These are phyloP conservation scores for Metroxylon sagu DNA, from an alignment of 176 grass and related monocot species.

Conservation along the genomic window DNA sequence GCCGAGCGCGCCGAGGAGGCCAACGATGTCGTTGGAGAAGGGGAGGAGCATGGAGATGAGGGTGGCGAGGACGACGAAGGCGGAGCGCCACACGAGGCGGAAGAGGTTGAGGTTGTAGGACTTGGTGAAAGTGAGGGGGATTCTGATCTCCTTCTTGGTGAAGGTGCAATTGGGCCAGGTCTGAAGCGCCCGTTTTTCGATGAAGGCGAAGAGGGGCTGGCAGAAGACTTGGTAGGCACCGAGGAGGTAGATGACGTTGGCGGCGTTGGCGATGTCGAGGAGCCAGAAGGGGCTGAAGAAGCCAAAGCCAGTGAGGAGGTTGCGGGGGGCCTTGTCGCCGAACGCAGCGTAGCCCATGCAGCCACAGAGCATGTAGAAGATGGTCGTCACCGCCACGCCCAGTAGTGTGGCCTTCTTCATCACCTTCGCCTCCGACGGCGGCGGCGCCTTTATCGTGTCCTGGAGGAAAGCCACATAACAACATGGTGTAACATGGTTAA, in stretches of 20 bases:
- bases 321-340: constrained; percentile 62
- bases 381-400: constrained; percentile 53
- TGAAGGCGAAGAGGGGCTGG: constrained; percentile 80
- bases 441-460: constrained; percentile 75
- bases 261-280: constrained; percentile 76
- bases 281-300: constrained; percentile 96
- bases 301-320: constrained; percentile 85
- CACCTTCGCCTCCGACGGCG: constrained; percentile 73
- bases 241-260: constrained; percentile 75
- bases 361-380: constrained; percentile 86
- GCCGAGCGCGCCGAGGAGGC: constrained; percentile 44
- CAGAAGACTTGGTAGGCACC: constrained; percentile 77
- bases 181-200: constrained; percentile 42
- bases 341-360: constrained; percentile 92
- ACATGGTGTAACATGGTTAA: no score
- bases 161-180: not conserved
- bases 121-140: not conserved
- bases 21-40: constrained; percentile 63
- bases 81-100: constrained; percentile 50
- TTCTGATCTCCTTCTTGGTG: constrained; percentile 9
- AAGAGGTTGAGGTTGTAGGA: constrained; percentile 31
- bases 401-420: constrained; percentile 62
- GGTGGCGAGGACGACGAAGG: constrained; percentile 41
- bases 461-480: constrained; percentile 1
- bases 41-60: constrained; percentile 56